Evolutionary conservation across 1,284 basidiomycete species (phyloP), one percentile per base, ranked within the genome.

Genomic region (Rhodotorula mucilaginosa): DNA sequence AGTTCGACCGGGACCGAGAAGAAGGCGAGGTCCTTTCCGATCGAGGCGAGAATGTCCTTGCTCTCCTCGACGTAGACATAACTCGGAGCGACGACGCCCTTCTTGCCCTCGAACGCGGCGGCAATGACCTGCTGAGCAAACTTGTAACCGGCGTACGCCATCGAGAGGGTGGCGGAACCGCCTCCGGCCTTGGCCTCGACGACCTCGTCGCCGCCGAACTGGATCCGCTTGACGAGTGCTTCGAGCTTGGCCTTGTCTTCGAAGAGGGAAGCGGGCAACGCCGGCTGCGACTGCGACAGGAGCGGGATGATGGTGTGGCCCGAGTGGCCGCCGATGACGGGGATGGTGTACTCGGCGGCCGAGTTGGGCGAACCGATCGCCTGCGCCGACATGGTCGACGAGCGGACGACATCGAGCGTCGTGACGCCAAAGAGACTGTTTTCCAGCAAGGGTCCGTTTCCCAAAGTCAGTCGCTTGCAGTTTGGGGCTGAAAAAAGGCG

Each of bases 361-460:
- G 82, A 81, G 74, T 88, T 78, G 80, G 82, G 84, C 80, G 78
- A 84, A 78, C 89, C 86, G 64, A 88, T 89, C 67, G 88, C 86
- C 82, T 94, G 92, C 46, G 93, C 86, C 65, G 97, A 89, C 83
- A 99, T 99, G 68, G 93, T 95, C 23, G 93, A 94, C 46, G 97
- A 89, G 79, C 97, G 94, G 79, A 98, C 93, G 74, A 98, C 94
- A 82, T 99, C 96, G 74, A 99, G 88, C 51, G 97, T 98, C 71
- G 97, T 98, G 64, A 98, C 93, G 87, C 96, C 97, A 81, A 98
- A 98, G 75, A 99, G 82, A 78, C 93, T 93, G 71, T 16, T 29
- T 34, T 23, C 18, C 56, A 29, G 13, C 4, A 15, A n/a, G 39
- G 5, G 21, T 13, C 23, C 58, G 16, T 15, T 8, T 26, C 31